These are phyloP conservation scores for Aspergillus calidoustus DNA, from an alignment of 2,329 filamentous ascomycete genomes.

Conservation along the genomic window DNA sequence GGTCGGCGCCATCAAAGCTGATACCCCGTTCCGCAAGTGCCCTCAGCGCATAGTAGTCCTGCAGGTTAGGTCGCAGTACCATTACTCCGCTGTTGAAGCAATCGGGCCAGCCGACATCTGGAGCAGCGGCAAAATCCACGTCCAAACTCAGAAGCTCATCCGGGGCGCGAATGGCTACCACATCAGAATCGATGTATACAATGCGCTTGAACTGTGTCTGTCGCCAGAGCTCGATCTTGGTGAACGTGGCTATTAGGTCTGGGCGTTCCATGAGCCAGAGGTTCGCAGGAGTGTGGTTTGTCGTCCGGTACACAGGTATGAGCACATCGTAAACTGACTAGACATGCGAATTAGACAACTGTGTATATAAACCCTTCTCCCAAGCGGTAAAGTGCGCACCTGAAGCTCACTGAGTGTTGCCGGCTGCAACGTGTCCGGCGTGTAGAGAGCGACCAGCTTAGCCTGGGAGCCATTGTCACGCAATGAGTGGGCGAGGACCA, in stretches of 20 bases:
- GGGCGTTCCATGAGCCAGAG: constrained; percentile 88
- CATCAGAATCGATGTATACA: constrained; percentile 92
- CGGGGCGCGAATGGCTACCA: constrained; percentile 86
- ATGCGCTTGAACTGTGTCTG: constrained; percentile 88
- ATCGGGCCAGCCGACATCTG: constrained; percentile 97
- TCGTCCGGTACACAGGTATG: constrained; percentile 79
- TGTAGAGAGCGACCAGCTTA: constrained; percentile 84
- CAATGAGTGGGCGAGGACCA: constrained; percentile 91
- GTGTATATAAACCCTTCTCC: neutral
- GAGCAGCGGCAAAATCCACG: constrained; percentile 71
- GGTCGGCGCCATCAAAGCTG: constrained; percentile 96
- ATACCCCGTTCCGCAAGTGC: constrained; percentile 84
- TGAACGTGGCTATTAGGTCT: constrained; percentile 91
- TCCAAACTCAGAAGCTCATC: constrained; percentile 84
- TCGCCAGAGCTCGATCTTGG: constrained; percentile 94
- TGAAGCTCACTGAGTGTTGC: constrained; percentile 79
- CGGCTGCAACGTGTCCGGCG: constrained; percentile 74
- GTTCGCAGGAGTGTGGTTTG: constrained; percentile 77
- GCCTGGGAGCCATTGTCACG: constrained; percentile 86
- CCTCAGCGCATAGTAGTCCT: constrained; percentile 82
- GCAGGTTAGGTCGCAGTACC: constrained; percentile 83
- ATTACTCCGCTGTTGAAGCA: constrained; percentile 98
- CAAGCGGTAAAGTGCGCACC: constrained; percentile 50
- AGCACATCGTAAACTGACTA: constrained; percentile 86
- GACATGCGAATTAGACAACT: constrained; percentile 25